Evolutionary conservation across 306 rosid species (phyloP), one percentile per base, ranked within the genome.

Genomic region (Prunus kanzakura): DNA sequence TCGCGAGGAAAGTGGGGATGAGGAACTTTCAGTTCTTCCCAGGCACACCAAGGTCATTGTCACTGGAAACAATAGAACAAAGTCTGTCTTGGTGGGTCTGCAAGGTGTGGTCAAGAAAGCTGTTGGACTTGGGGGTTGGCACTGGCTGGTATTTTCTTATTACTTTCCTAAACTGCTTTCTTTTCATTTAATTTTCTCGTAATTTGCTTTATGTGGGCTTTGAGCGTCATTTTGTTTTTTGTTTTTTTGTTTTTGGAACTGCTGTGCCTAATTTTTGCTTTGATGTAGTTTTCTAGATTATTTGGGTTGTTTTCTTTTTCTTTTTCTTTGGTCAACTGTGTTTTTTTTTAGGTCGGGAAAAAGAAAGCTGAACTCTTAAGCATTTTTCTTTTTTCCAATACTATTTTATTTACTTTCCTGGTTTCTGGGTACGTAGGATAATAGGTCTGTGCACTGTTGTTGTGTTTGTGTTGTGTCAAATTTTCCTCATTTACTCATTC

Each of bases 21-120:
- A 89, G 56, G 93, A 89, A 46, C 93, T 89, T 76, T 62, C 93
- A 22, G 88, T 89, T 72, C 88, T 89, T 32, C 93, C 93, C 14
- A 89, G 91, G 85, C 93, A 89, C 77, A 89, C 93, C 56, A 89
- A 89, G 86, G 93, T 89, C 9, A 84, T 87, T 72, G 93, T 89
- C 70, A 89, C 93, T 63, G 93, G 93, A 62, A 89, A 89, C 70
- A 89, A 89, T 54, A 82, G 93, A 78, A 89, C 93, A 1, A 89
- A 89, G 83, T 89, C 93, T 18, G 91, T 89, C 12, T 80, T 89
- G 86, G 88, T 89, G 77, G 93, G 93, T 54, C 86, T 89, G 76
- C 93, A 89, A 80, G 93, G 93, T 43, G 93, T 89, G 67, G 93
- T 89, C 68, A 89, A 89, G 87, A 89, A 89, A 75, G 93, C 91